Evolutionary conservation across 345 rosid species (phyloP).

Genomic region (Eucalyptus albens): DNA sequence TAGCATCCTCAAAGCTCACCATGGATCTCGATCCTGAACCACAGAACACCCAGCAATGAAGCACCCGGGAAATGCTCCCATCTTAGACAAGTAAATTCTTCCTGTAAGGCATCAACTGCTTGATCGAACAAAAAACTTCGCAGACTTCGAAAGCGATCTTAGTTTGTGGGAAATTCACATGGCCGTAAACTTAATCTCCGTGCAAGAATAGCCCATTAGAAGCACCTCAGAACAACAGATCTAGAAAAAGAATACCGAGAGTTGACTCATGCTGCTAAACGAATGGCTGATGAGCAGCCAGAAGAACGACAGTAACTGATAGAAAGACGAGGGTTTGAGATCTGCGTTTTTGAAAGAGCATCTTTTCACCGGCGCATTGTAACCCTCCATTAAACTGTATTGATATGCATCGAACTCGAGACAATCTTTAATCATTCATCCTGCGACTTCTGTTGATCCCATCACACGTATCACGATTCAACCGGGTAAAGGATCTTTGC

Average conservation of each 20-base stretch:
- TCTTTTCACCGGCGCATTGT: background rate
- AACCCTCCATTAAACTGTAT: background rate
- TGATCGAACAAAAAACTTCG: background rate
- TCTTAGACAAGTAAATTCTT: background rate
- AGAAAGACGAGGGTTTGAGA: background rate
- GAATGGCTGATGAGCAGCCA: background rate
- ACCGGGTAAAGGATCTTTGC: background rate
- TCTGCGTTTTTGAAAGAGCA: background rate
- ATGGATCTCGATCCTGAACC: constrained; percentile 27
- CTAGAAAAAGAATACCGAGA: background rate
- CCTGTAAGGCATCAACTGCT: background rate
- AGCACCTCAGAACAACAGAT: background rate
- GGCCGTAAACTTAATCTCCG: background rate
- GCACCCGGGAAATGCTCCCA: background rate
- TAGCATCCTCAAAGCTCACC: constrained; percentile 29
- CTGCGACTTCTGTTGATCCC: background rate
- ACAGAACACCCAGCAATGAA: background rate
- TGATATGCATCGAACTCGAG: background rate
- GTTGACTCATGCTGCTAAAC: background rate
- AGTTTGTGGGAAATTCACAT: background rate
- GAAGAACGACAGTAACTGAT: background rate
- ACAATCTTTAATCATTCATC: background rate
- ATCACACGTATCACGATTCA: background rate
- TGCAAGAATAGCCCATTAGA: background rate
- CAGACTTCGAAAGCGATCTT: background rate